Percentiles rank a stretch among this genome's conserved stretches.
These are phyloP conservation scores for Leishmania lainsoni DNA, from an alignment of 208 protist genomes.

Conservation along the genomic window DNA sequence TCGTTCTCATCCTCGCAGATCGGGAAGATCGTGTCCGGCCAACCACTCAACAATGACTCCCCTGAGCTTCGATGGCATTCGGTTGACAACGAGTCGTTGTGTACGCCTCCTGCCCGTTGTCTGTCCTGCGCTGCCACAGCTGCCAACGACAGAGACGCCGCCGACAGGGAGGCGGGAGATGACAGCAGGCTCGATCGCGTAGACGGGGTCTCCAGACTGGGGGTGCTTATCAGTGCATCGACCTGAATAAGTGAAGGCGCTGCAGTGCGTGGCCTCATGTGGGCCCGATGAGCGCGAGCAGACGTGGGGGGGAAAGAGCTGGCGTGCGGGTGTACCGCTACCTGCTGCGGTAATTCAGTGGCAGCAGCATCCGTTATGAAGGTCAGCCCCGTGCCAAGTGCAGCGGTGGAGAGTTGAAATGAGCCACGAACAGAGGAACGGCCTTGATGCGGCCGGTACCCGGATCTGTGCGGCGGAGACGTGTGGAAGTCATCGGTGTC, in stretches of 20 bases:
- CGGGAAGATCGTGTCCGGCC: conserved; percentile 2
- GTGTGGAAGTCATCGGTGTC: not conserved
- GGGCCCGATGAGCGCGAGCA: conserved; percentile 5
- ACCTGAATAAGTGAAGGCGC: conserved; percentile 8
- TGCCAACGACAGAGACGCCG: not conserved
- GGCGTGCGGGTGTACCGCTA: not conserved
- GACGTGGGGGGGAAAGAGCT: not conserved
- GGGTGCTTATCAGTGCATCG: conserved; percentile 8
- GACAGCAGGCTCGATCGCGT: conserved; percentile 10
- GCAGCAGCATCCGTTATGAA: not conserved
- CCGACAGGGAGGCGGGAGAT: not conserved
- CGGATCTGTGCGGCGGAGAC: not conserved
- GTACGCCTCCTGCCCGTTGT: not conserved
- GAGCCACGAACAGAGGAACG: not conserved
- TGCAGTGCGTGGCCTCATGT: not conserved
- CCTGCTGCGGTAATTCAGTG: not conserved
- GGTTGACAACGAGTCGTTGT: not conserved
- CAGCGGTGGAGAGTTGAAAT: not conserved
- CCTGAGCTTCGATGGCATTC: no score
- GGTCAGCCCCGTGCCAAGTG: not conserved
- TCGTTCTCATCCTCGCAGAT: not conserved
- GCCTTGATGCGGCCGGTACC: not conserved
- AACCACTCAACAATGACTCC: not conserved
- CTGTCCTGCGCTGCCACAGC: not conserved
- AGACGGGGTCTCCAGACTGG: conserved; percentile 18